These are phyloP conservation scores for Aspergillus tanneri DNA, from an alignment of 2,329 filamentous ascomycete genomes.

Conservation along the genomic window DNA sequence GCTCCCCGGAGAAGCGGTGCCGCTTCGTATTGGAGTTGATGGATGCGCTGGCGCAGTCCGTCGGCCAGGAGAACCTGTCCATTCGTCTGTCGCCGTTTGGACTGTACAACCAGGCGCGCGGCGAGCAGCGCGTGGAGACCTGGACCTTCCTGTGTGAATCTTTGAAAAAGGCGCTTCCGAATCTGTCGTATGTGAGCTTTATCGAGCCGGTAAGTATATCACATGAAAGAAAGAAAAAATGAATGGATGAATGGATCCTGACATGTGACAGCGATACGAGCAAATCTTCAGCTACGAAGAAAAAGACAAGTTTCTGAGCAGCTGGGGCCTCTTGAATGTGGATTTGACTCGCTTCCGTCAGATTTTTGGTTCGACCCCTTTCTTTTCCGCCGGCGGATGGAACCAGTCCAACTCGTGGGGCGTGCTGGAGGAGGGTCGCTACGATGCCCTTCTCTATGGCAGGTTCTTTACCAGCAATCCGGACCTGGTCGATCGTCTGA, in stretches of 20 bases:
- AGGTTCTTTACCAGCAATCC: conserved; percentile 52
- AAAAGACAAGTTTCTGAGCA: conserved; percentile 51
- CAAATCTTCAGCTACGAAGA: conserved; percentile 52
- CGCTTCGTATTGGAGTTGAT: conserved; percentile 59
- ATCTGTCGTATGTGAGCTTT: conserved; percentile 55
- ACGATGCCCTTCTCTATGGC: conserved; percentile 51
- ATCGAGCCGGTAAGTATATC: conserved; percentile 48
- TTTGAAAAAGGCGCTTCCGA: conserved; percentile 47
- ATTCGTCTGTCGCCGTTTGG: conserved; percentile 53
- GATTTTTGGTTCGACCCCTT: conserved; percentile 55
- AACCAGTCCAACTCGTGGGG: conserved; percentile 52
- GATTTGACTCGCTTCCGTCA: conserved; percentile 50
- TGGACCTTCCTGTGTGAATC: conserved; percentile 53
- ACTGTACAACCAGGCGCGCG: conserved; percentile 53
- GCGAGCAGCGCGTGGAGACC: conserved; percentile 54
- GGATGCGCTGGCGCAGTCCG: conserved; percentile 41
- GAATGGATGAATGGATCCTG: too few species aligned
- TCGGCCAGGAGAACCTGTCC: conserved; percentile 49
- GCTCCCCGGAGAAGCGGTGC: conserved; percentile 52
- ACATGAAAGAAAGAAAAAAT: too few species aligned
- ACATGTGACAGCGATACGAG: conserved; percentile 44
- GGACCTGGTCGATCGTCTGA: conserved; percentile 48
- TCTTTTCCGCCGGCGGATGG: conserved; percentile 58
- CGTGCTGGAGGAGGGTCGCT: conserved; percentile 49
- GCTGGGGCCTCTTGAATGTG: conserved; percentile 49